phyloP scores from a whole-genome alignment of 345 rosid species.

The Laguncularia racemosa region DNA sequence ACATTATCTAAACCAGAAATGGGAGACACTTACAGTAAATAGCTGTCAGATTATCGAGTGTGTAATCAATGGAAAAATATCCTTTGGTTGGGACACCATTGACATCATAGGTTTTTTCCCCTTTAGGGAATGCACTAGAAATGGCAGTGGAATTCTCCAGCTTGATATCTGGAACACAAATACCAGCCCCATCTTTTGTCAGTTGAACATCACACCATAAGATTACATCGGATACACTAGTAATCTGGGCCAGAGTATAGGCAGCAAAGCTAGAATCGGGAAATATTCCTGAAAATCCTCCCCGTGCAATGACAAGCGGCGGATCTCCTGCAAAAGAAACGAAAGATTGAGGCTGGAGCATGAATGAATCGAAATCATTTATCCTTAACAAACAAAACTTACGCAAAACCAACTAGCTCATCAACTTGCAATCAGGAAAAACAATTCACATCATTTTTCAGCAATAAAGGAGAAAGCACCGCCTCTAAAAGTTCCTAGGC shows the following conservation, averaged over 20 bases:
- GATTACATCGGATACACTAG: slow-evolving; percentile 29
- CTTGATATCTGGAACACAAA: slow-evolving; percentile 64
- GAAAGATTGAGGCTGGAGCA: slow-evolving; percentile 5
- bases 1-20: too few relatives aligned
- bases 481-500: too few relatives aligned
- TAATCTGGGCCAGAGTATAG: slow-evolving; percentile 25
- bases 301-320: slow-evolving; percentile 75
- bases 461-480: too few relatives aligned
- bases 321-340: slow-evolving; percentile 44
- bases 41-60: slow-evolving; percentile 22
- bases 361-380: not conserved
- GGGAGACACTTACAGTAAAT: slow-evolving; percentile 42
- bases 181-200: slow-evolving; percentile 66
- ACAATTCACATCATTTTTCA: too few relatives aligned
- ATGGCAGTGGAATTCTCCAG: slow-evolving; percentile 46
- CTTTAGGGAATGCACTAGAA: not conserved
- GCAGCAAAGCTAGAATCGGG: slow-evolving; percentile 58
- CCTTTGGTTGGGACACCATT: slow-evolving; percentile 48
- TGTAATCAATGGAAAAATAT: slow-evolving; percentile 77
- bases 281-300: slow-evolving; percentile 85
- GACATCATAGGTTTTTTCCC: slow-evolving; percentile 27
- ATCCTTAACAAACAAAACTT: not conserved
- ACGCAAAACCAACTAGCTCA: not conserved
- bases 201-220: slow-evolving; percentile 91
- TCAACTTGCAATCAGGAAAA: too few relatives aligned